phyloP scores from a whole-genome alignment of 768 basidiomycete genomes.

The Leucocoprinus sp. region DNA sequence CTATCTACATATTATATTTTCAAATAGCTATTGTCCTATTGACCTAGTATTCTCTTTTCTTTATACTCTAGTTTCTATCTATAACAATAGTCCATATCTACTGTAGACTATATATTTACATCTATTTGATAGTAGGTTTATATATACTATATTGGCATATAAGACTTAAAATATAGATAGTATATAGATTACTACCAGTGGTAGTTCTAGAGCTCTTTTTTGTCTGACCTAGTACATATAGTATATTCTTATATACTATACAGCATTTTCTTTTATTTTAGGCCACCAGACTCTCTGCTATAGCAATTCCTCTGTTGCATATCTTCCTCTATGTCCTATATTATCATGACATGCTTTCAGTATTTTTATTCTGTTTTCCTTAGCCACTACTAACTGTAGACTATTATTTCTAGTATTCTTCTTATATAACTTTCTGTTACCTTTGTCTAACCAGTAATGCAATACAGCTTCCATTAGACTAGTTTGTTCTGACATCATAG shows the following conservation, averaged over 20 bases:
- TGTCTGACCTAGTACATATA: conserved; percentile 18
- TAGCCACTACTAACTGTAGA: conserved; percentile 17
- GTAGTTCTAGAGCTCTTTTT: conserved; percentile 13
- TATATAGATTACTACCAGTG: conserved; percentile 14
- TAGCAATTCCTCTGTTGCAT: conserved; percentile 13
- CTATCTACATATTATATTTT: conserved; percentile 29
- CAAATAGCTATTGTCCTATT: conserved; percentile 18
- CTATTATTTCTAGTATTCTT: neutral
- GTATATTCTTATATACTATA: conserved; percentile 20
- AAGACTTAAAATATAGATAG: conserved; percentile 19
- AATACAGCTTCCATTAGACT: neutral
- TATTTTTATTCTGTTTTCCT: conserved; percentile 16
- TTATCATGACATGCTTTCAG: conserved; percentile 17
- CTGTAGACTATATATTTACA: conserved; percentile 20
- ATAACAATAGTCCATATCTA: conserved; percentile 13
- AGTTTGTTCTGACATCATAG: neutral
- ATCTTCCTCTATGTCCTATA: conserved; percentile 20
- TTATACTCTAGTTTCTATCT: conserved; percentile 17
- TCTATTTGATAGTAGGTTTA: conserved; percentile 15
- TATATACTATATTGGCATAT: conserved; percentile 19
- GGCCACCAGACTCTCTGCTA: conserved; percentile 23
- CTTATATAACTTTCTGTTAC: conserved; percentile 13
- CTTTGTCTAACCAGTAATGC: conserved; percentile 15
- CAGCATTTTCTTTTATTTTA: conserved; percentile 17
- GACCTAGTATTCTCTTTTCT: conserved; percentile 15